These are phyloP conservation scores for Mucuna pruriens DNA, from an alignment of 306 rosid genomes.

Conservation along the genomic window DNA sequence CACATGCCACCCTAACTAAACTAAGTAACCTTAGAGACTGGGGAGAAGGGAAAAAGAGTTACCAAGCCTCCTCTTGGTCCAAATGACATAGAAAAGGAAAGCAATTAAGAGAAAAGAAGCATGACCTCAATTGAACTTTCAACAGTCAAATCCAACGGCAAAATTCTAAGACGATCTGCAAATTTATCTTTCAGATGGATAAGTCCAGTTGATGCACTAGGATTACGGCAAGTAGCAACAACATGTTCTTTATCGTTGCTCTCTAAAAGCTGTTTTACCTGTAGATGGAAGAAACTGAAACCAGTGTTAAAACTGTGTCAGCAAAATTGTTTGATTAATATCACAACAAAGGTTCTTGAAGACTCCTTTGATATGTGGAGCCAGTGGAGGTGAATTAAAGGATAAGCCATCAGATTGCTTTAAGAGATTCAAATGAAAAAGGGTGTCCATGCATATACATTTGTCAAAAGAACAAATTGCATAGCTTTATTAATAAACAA, in stretches of 20 bases:
- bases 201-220: conserved; percentile 69
- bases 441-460: neutral
- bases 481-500: neutral
- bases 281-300: conserved; percentile 30
- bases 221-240: conserved; percentile 88
- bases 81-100: conserved; percentile 10
- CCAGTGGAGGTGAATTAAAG: neutral
- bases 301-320: conserved; percentile 23
- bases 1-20: neutral
- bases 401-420: neutral
- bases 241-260: conserved; percentile 78
- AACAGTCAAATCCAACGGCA: conserved; percentile 71
- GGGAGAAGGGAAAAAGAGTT: neutral
- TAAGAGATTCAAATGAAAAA: neutral
- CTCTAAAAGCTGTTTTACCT: conserved; percentile 89
- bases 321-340: neutral
- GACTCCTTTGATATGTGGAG: neutral
- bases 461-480: neutral
- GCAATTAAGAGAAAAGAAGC: conserved; percentile 7
- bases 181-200: conserved; percentile 63
- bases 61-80: neutral
- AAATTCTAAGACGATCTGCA: conserved; percentile 63
- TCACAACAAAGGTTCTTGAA: neutral
- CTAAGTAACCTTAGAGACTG: neutral
- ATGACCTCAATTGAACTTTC: conserved; percentile 89